Evolutionary conservation across 1,284 basidiomycete species (phyloP).

Genomic region (Ustilago cynodontis): DNA sequence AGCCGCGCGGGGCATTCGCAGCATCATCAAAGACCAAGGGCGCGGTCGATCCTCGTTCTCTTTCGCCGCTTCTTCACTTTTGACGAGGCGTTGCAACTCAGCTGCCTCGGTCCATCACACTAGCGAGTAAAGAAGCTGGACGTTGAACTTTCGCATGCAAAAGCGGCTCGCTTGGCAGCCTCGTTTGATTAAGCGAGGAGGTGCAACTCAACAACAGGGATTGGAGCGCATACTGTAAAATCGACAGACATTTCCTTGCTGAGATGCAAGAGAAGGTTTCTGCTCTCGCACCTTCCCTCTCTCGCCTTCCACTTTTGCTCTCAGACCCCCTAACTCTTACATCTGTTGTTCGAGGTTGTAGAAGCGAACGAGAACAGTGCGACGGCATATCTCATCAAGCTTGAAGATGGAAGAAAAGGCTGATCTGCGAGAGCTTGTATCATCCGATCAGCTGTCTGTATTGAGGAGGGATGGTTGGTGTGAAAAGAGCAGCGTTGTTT

Average conservation of each 20-base stretch:
- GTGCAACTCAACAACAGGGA: not conserved
- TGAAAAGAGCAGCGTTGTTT: too few species aligned
- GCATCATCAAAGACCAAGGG: not conserved
- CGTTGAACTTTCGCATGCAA: not conserved
- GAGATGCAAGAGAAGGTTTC: constrained; percentile 24
- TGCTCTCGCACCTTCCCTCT: constrained; percentile 1
- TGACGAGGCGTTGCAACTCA: not conserved
- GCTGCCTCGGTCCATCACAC: too few species aligned
- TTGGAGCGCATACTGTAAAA: not conserved
- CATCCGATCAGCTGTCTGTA: too few species aligned
- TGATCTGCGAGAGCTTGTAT: too few species aligned
- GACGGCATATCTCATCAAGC: too few species aligned
- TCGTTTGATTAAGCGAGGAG: not conserved
- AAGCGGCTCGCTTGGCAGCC: not conserved
- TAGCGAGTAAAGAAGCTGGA: too few species aligned
- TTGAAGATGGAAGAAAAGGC: too few species aligned
- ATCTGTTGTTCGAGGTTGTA: not conserved
- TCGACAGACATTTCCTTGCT: not conserved
- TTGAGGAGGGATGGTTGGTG: too few species aligned
- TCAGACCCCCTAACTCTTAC: not conserved
- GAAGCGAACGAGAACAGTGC: too few species aligned
- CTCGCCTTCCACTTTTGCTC: too few species aligned
- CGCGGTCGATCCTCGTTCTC: too few species aligned
- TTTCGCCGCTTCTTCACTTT: too few species aligned
- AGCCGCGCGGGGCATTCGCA: not conserved